Base-by-base conservation (phyloP, 805 yeast species). In the Wickerhamiella sergipiensis region DNA sequence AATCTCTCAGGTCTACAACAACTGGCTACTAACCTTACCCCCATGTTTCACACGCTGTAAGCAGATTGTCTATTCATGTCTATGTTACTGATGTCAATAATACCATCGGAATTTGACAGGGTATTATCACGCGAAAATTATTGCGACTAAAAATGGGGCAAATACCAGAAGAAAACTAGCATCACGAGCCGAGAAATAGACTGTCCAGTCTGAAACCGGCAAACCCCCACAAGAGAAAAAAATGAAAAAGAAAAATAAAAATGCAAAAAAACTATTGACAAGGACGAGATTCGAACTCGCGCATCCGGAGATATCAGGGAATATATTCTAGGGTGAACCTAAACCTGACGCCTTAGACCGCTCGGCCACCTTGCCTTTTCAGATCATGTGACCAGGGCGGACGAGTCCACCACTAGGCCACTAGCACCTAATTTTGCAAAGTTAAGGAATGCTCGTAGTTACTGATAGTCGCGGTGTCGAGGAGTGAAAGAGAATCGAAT, bases 241-340 rank as follows among this genome's bases (percentile, higher is more conserved):
- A 24, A 24, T 24, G 26, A 24, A 24, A 24, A 6, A 24, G 9
- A 29, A 7, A 29, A 12, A 7, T 15, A 38, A n/a, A 33, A 42
- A 29, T n/a, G n/a, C n/a, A 15, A 49, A 55, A 61, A 62, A 60
- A 53, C 55, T 53, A 49, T 43, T 64, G 67, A 64, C 65, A 62
- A 66, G 63, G 63, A 61, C 65, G 68, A 64, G 68, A 64, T 64
- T 64, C 67, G 68, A 64, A 64, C 68, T 64, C 68, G 65, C 66
- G 68, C 61, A 65, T 64, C 68, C 65, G 64, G 54, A 64, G 68
- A 64, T 64, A 64, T 61, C 66, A 64, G 67, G 63, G 66, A 51
- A 50, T 42, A 58, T 55, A 55, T 55, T 52, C 50, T 49, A 55
- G 57, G 60, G 52, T 52, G 45, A 52, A 61, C 68, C 67, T 64